Evolutionary conservation across 805 yeast genomes (phyloP).

Genomic region (Scheffersomyces spartinae): DNA sequence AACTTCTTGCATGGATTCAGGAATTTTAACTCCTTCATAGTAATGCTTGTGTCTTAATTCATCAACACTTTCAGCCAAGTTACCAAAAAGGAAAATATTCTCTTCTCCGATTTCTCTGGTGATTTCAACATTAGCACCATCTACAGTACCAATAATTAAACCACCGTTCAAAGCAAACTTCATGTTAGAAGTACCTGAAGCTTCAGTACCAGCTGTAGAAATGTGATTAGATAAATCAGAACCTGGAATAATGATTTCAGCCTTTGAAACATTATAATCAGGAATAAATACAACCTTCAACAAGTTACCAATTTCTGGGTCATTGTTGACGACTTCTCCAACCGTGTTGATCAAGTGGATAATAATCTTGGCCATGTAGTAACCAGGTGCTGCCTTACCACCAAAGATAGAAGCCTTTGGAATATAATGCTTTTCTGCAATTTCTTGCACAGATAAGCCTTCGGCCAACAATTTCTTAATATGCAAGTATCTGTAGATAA

Average conservation of each 20-base stretch:
- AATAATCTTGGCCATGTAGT: conserved; percentile 86
- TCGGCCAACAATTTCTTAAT: conserved; percentile 58
- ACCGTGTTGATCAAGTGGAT: conserved; percentile 79
- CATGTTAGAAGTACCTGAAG: conserved; percentile 94
- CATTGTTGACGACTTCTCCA: conserved; percentile 69
- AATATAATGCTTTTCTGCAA: conserved; percentile 50
- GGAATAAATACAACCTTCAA: conserved; percentile 83
- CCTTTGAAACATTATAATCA: conserved; percentile 89
- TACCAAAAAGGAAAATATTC: conserved; percentile 85
- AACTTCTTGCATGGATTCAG: conserved; percentile 50
- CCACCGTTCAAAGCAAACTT: conserved; percentile 93
- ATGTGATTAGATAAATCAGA: conserved; percentile 88
- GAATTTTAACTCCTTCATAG: conserved; percentile 46
- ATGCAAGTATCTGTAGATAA: conserved; percentile 68
- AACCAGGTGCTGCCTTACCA: conserved; percentile 97
- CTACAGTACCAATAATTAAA: conserved; percentile 87
- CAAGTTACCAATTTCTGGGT: conserved; percentile 59
- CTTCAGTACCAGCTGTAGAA: conserved; percentile 96
- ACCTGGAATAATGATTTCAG: conserved; percentile 83
- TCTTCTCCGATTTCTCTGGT: conserved; percentile 91
- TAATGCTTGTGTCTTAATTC: conserved; percentile 69
- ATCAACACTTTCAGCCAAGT: conserved; percentile 81
- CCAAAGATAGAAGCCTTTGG: conserved; percentile 81
- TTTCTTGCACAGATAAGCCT: conserved; percentile 26
- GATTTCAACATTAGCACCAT: conserved; percentile 93